Percentiles rank a stretch among this genome's conserved stretches.
These are phyloP conservation scores for Physaria fendleri DNA, from an alignment of 345 rosid genomes.

Conservation along the genomic window DNA sequence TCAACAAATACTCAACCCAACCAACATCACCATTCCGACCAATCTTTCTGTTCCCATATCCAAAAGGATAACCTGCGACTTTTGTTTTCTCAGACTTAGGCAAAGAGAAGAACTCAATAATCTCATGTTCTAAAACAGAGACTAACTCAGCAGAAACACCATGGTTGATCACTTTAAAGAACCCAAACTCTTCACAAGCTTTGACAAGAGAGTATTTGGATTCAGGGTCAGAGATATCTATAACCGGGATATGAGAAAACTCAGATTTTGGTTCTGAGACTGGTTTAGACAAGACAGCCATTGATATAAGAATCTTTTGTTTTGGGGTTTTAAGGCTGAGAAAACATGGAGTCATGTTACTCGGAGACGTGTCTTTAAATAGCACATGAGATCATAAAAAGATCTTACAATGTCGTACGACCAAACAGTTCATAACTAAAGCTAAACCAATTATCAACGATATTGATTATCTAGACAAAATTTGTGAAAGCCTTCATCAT, in stretches of 20 bases:
- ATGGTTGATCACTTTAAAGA: constrained; percentile 78
- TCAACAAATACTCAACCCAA: constrained; percentile 68
- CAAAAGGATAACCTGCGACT: constrained; percentile 57
- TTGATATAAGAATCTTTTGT: neutral
- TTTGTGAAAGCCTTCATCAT: neutral
- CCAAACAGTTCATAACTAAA: constrained; percentile 12
- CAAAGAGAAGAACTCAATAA: constrained; percentile 53
- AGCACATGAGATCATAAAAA: constrained; percentile 1
- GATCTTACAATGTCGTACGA: constrained; percentile 2
- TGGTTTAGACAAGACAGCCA: constrained; percentile 28
- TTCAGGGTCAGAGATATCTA: constrained; percentile 39
- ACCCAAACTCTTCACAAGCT: constrained; percentile 64
- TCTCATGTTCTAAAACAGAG: constrained; percentile 44
- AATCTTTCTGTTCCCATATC: constrained; percentile 64
- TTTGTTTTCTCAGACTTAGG: constrained; percentile 54
- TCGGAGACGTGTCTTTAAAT: constrained; percentile 9
- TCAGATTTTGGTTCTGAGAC: neutral
- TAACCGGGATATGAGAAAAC: constrained; percentile 33
- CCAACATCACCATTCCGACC: constrained; percentile 75
- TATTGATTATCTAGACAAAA: neutral
- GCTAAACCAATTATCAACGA: constrained; percentile 4
- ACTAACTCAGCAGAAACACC: constrained; percentile 53
- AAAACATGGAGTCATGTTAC: neutral
- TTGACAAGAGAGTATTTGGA: constrained; percentile 34
- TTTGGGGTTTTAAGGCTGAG: constrained; percentile 7